Conservation (phyloP, 2,329 filamentous ascomycete species). For the Fusarium sp. region DNA sequence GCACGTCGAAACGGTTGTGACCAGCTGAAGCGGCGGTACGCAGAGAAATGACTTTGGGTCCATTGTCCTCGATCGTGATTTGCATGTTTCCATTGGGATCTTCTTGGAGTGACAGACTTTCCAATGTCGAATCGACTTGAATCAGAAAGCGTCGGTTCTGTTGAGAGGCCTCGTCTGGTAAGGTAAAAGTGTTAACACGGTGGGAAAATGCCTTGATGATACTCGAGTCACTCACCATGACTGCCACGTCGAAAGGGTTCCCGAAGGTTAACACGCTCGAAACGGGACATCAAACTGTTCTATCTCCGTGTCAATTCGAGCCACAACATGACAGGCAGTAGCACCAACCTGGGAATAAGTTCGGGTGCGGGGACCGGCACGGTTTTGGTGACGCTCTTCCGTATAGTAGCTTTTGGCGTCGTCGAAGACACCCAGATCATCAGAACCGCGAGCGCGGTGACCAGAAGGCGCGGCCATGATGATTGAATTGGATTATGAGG, state of each 20-base stretch:
- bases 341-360: conserved; percentile 67
- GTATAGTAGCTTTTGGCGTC: conserved; percentile 71
- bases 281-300: conserved; percentile 66
- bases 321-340: not conserved
- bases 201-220: not conserved
- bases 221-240: conserved; percentile 59
- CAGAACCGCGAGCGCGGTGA: conserved; percentile 53
- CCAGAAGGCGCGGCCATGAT: conserved; percentile 47
- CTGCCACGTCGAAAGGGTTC: conserved; percentile 70
- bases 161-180: conserved; percentile 76
- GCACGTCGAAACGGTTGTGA: conserved; percentile 87
- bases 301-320: conserved; percentile 51
- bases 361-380: conserved; percentile 63
- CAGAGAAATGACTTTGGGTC: conserved; percentile 89
- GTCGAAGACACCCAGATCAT: conserved; percentile 65
- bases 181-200: conserved; percentile 11
- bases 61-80: conserved; percentile 96
- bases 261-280: conserved; percentile 63
- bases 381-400: conserved; percentile 65
- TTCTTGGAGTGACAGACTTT: conserved; percentile 83
- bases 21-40: conserved; percentile 89
- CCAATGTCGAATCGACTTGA: conserved; percentile 84
- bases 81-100: conserved; percentile 96
- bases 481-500: conserved; percentile 11
- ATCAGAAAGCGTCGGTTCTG: conserved; percentile 83